Base-by-base conservation (phyloP, 441 rosid genomes). In the Pelargonium exstipulatum region DNA sequence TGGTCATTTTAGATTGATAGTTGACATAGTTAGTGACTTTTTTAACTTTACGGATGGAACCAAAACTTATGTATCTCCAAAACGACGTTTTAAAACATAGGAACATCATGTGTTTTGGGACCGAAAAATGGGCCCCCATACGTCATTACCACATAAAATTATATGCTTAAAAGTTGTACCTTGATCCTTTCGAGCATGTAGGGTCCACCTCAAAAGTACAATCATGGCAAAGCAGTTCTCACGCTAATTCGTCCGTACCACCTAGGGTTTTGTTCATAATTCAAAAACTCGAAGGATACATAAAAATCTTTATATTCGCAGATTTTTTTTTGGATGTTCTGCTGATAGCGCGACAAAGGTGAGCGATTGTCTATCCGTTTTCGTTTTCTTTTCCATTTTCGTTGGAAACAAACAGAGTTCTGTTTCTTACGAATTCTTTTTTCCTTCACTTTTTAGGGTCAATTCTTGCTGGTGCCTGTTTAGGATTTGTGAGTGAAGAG, bases 401-500 rank as follows among this genome's bases (percentile, higher is more conserved):
- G 37, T 4, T 1, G 37, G 37, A 32, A 4, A 4, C 37, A 32
- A 32, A 32, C 22, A 22, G 18, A 17, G 60, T 53, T 9, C 60
- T 14, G 60, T 16, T 18, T 6, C 60, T 53, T 53, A 53, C 22
- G 60, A 22, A 2, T 53, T 53, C 26, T 4, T 32, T 32, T 32
- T 32, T 32, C 37, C 5, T 5, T 53, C 6, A 6, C 2, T 6
- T 53, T 53, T 53, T 51, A 16, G 37, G 37, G 37, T 32, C 37
- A 4, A 17, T 53, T 37, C 0, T 45, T 29, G n/a, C 12, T 17
- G 12, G n/a, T 14, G n/a, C 13, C 24, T 43, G 66, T 7, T 68
- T 72, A 73, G 76, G 66, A 20, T 14, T 42, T 20, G 66, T 32
- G 10, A 9, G 22, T 32, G 20, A 65, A 13, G 57, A 69, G 76